Base-by-base conservation (phyloP, 176 grass and related monocot species). In the Puccinellia tenuiflora region DNA sequence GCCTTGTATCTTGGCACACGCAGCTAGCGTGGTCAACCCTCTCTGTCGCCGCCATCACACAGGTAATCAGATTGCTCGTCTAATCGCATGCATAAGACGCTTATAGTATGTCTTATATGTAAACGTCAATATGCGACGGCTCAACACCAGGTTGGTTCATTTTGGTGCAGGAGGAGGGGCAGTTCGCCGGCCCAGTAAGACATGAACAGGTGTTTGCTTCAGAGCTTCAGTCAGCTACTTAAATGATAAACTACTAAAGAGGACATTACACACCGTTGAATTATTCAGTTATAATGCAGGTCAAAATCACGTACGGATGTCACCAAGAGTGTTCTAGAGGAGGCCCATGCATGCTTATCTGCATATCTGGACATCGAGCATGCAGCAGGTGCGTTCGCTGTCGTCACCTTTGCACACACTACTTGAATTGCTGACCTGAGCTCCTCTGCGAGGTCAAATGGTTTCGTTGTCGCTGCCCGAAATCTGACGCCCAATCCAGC, bases 361-460 rank as follows among this genome's bases (percentile, higher is more conserved):
- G 65, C 45, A 72, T 35, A 61, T 70, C 63, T 5, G 52, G 39
- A 86, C 15, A 64, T 52, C 76, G 15, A 48, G 68, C 1, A n/a
- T n/a, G n/a, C n/a, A 33, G 84, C 76, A 62, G 40, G 84, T 65
- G 75, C 33, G 77, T 73, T 63, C 21, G 42, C 5, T 81, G 65
- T 72, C 65, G 74, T 85, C 87, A 60, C 68, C 82, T 5, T 12
- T 47, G 4, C 11, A n/a, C 20, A 12, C 2, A 24, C 7, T 65
- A 55, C 4, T n/a, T 68, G 68, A 48, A 75, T 46, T 80, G 68
- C 47, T 74, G 68, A 61, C 24, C 29, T 77, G 79, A 37, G 28
- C 37, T 43, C 30, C 45, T n/a, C 33, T n/a, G 42, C 33, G 50
- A 77, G 53, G 78, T 81, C 71, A 76, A 81, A 77, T 54, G 52